Conservation (phyloP, 2,329 filamentous ascomycete genomes). For the Fusarium caatingaense region DNA sequence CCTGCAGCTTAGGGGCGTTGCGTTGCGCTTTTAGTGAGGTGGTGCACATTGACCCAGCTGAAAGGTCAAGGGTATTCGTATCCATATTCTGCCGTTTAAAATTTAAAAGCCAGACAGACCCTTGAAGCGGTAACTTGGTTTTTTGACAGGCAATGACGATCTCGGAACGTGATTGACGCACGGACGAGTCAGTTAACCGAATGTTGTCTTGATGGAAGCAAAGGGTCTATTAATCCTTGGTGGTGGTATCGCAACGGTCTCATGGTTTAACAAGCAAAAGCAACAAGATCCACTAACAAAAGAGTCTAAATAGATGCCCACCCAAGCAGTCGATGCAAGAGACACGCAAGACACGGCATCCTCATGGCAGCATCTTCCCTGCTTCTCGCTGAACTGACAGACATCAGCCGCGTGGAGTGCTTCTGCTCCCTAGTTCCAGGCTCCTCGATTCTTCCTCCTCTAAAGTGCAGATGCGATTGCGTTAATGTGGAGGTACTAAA, state of each 20-base stretch:
- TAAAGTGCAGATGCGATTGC: neutral
- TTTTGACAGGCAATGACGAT: slow-evolving; percentile 2
- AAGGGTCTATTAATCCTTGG: neutral
- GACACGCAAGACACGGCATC: slow-evolving; percentile 4
- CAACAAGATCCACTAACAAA: slow-evolving; percentile 5
- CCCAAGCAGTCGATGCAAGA: neutral
- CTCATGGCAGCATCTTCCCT: slow-evolving; percentile 11
- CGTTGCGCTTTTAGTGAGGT: slow-evolving; percentile 3
- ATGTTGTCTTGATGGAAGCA: neutral
- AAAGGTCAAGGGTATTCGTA: slow-evolving; percentile 35
- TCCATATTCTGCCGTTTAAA: slow-evolving; percentile 10
- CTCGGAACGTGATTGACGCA: neutral
- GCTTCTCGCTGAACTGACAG: slow-evolving; percentile 12
- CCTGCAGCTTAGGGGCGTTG: slow-evolving; percentile 35
- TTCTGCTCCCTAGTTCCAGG: neutral
- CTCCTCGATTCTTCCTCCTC: neutral
- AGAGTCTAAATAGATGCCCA: neutral
- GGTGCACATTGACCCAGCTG: slow-evolving; percentile 38
- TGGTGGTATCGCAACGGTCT: slow-evolving; percentile 20
- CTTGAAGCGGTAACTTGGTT: slow-evolving; percentile 15
- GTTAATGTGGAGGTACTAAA: slow-evolving; percentile 15
- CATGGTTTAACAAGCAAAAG: slow-evolving; percentile 20
- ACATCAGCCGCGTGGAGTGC: slow-evolving; percentile 23
- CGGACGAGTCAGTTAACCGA: slow-evolving; percentile 28
- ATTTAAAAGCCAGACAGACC: slow-evolving; percentile 6